phyloP scores from a whole-genome alignment of 2,329 filamentous ascomycete species.

The Ophiostoma himal-ulmi region DNA sequence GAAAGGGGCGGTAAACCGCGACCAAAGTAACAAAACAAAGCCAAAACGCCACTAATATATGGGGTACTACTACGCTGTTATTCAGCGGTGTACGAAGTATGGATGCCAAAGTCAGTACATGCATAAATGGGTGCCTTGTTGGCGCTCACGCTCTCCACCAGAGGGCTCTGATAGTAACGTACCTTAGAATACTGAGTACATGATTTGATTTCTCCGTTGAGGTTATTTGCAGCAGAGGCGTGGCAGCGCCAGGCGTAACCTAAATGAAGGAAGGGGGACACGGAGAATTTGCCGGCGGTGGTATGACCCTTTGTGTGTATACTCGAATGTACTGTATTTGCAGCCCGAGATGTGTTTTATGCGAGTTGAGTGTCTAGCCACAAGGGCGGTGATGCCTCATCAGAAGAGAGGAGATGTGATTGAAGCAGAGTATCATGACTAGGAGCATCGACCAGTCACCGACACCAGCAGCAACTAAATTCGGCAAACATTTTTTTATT shows the following conservation, averaged over 20 bases:
- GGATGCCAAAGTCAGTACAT: conserved; percentile 2
- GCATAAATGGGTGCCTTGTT: not conserved
- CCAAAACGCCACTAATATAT: conserved; percentile 1
- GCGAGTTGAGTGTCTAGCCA: not conserved
- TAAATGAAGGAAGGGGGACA: conserved; percentile 3
- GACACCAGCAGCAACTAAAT: not conserved
- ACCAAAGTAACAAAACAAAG: not conserved
- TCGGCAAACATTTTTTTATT: not conserved
- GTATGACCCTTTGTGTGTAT: not conserved
- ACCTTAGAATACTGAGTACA: too few relatives aligned
- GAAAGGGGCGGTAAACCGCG: not conserved
- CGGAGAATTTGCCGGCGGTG: not conserved
- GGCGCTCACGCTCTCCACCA: not conserved
- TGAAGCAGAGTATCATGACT: not conserved
- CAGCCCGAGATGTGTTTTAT: too few relatives aligned
- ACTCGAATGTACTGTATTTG: too few relatives aligned
- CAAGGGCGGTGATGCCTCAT: not conserved
- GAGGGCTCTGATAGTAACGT: too few relatives aligned
- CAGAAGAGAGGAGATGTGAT: too few relatives aligned
- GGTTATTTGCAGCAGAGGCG: not conserved
- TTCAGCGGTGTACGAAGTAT: not conserved
- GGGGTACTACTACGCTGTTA: conserved; percentile 1
- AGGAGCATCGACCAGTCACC: not conserved
- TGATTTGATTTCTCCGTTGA: conserved; percentile 4
- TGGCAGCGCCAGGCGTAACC: not conserved